Conservation (phyloP, 345 rosid genomes). For the Gossypium longicalyx region DNA sequence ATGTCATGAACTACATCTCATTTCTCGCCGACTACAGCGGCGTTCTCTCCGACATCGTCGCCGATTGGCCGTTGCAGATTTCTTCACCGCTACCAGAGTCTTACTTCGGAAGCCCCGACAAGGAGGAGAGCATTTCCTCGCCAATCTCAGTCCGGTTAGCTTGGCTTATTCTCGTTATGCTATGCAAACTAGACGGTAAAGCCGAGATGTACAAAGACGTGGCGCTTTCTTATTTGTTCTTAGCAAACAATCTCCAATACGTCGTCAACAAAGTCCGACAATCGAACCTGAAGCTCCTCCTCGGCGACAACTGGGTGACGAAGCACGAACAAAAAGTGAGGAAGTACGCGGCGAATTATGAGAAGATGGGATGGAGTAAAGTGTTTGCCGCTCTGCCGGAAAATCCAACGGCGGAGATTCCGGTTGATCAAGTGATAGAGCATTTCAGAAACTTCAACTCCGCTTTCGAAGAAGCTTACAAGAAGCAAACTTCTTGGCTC, state of each 20-base stretch:
- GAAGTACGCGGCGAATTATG: conserved; percentile 65
- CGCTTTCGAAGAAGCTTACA: conserved; percentile 58
- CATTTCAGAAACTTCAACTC: conserved; percentile 46
- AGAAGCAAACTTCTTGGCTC: conserved; percentile 65
- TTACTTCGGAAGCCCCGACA: conserved; percentile 31
- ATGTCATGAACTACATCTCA: conserved; percentile 79
- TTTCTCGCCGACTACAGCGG: conserved; percentile 71
- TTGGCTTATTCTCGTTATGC: conserved; percentile 65
- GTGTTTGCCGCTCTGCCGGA: conserved; percentile 48
- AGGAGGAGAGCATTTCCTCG: conserved; percentile 30
- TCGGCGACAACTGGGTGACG: conserved; percentile 71
- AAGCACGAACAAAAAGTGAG: conserved; percentile 58
- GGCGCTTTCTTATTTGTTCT: conserved; percentile 70
- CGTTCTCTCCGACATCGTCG: conserved; percentile 44
- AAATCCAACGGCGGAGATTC: conserved; percentile 31
- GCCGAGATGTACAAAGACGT: conserved; percentile 71
- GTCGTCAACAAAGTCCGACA: conserved; percentile 56
- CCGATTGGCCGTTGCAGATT: conserved; percentile 43
- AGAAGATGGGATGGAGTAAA: conserved; percentile 70
- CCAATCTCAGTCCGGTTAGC: conserved; percentile 40
- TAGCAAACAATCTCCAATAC: conserved; percentile 83
- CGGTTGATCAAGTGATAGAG: conserved; percentile 30
- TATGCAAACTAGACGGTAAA: conserved; percentile 79
- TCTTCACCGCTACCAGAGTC: conserved; percentile 43
- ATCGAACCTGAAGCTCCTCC: conserved; percentile 51